Conservation (phyloP, 768 basidiomycete species). For the Lentinula detonsa region DNA sequence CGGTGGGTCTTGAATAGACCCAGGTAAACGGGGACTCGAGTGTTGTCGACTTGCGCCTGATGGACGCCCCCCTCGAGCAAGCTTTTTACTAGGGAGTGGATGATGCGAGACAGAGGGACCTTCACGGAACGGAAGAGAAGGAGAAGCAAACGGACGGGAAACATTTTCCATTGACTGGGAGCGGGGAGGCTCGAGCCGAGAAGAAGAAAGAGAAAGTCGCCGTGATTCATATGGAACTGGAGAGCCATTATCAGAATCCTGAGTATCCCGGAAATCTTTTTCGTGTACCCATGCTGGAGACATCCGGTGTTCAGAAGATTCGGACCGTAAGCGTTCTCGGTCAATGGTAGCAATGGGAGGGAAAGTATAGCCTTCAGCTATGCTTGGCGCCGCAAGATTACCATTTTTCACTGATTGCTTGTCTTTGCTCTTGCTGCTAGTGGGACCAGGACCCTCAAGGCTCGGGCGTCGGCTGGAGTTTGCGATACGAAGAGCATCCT, state of each 20-base stretch:
- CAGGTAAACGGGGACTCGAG: slow-evolving; percentile 6
- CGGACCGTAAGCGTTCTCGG: slow-evolving; percentile 12
- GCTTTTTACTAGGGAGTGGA: slow-evolving; percentile 15
- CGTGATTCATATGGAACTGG: slow-evolving; percentile 45
- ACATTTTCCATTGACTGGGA: slow-evolving; percentile 20
- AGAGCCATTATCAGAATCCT: slow-evolving; percentile 36
- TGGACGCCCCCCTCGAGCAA: slow-evolving; percentile 9
- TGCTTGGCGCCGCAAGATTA: slow-evolving; percentile 18
- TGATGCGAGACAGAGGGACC: slow-evolving; percentile 14
- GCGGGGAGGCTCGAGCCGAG: slow-evolving; percentile 40
- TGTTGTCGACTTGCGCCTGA: slow-evolving; percentile 2
- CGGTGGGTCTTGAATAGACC: not conserved
- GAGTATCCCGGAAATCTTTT: slow-evolving; percentile 22
- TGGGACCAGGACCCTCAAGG: slow-evolving; percentile 15
- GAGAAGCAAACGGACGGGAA: slow-evolving; percentile 20
- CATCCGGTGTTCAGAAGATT: slow-evolving; percentile 25
- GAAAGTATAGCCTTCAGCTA: slow-evolving; percentile 39
- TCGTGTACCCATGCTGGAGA: slow-evolving; percentile 37
- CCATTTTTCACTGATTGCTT: slow-evolving; percentile 34
- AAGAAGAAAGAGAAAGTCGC: slow-evolving; percentile 43
- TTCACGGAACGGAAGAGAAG: slow-evolving; percentile 28
- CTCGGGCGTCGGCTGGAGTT: slow-evolving; percentile 21
- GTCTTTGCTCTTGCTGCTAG: slow-evolving; percentile 17
- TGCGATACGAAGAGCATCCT: slow-evolving; percentile 34
- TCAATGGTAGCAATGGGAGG: slow-evolving; percentile 29